Conservation (phyloP, 352 stramenopile species). For the Phytophthora lateralis region DNA sequence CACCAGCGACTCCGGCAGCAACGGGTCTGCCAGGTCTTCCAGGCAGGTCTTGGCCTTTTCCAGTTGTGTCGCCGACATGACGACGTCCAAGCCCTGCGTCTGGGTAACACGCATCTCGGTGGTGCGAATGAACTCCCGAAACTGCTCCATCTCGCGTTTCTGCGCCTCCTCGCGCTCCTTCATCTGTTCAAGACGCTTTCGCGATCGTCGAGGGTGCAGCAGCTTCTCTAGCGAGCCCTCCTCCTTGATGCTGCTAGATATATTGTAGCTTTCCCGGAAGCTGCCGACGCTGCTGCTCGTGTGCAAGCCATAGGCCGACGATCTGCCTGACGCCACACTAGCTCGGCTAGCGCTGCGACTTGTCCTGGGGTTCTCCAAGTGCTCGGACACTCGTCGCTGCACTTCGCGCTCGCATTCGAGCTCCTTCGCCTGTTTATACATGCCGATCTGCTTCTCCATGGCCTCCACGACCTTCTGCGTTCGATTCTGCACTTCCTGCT, state of each 20-base stretch:
- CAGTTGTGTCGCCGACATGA: constrained; percentile 25
- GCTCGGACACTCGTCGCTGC: constrained; percentile 66
- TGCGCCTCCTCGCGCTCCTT: constrained; percentile 76
- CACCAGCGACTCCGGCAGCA: constrained; percentile 60
- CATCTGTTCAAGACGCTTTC: constrained; percentile 63
- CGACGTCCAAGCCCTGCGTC: constrained; percentile 19
- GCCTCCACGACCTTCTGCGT: constrained; percentile 71
- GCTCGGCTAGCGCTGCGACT: constrained; percentile 29
- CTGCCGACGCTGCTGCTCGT: constrained; percentile 28
- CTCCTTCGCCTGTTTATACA: constrained; percentile 88
- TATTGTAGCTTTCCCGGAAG: constrained; percentile 48
- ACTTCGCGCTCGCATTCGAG: constrained; percentile 82
- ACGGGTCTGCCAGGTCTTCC: constrained; percentile 50
- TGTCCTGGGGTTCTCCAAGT: constrained; percentile 30
- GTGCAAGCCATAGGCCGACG: constrained; percentile 24
- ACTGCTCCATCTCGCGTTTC: constrained; percentile 87
- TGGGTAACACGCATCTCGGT: constrained; percentile 53
- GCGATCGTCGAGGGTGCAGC: constrained; percentile 74
- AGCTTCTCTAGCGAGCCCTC: constrained; percentile 76
- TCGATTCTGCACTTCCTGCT: constrained; percentile 67
- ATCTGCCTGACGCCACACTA: constrained; percentile 18
- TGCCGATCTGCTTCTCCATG: constrained; percentile 86
- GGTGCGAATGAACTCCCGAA: constrained; percentile 81
- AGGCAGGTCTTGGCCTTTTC: constrained; percentile 39
- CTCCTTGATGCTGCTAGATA: constrained; percentile 36